phyloP scores from a whole-genome alignment of 176 grass and related monocot species.

The Juncus inflexus region DNA sequence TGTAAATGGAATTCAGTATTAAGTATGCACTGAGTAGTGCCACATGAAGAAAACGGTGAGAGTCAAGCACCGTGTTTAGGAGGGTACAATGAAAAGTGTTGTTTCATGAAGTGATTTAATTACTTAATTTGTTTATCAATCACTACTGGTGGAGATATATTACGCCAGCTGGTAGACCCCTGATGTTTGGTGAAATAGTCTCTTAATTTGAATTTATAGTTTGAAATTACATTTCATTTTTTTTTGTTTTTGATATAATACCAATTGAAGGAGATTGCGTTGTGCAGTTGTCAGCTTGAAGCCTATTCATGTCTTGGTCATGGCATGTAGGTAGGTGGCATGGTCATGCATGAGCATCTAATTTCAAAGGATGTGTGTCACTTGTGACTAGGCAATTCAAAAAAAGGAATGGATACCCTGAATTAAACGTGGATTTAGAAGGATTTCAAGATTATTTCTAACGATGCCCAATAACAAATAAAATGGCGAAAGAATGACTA shows the following conservation, averaged over 20 bases:
- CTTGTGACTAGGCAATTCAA: slow-evolving; percentile 5
- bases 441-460: too few species aligned
- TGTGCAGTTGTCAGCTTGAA: neutral
- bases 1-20: too few species aligned
- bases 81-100: slow-evolving; percentile 1
- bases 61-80: neutral
- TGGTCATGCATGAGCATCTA: neutral
- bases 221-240: too few species aligned
- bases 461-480: too few species aligned
- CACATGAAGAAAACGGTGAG: neutral
- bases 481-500: too few species aligned
- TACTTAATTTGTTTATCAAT: neutral
- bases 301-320: slow-evolving; percentile 11
- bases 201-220: too few species aligned
- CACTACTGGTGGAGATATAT: neutral
- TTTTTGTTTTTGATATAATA: neutral
- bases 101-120: neutral
- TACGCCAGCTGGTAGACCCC: neutral
- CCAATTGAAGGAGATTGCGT: slow-evolving; percentile 29
- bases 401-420: neutral
- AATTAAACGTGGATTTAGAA: too few species aligned
- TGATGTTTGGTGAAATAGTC: too few species aligned
- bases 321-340: too few species aligned
- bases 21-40: neutral
- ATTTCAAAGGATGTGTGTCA: slow-evolving; percentile 24